Conservation (phyloP, 2,329 filamentous ascomycete genomes). For the Scopulariopsis brevicaulis region DNA sequence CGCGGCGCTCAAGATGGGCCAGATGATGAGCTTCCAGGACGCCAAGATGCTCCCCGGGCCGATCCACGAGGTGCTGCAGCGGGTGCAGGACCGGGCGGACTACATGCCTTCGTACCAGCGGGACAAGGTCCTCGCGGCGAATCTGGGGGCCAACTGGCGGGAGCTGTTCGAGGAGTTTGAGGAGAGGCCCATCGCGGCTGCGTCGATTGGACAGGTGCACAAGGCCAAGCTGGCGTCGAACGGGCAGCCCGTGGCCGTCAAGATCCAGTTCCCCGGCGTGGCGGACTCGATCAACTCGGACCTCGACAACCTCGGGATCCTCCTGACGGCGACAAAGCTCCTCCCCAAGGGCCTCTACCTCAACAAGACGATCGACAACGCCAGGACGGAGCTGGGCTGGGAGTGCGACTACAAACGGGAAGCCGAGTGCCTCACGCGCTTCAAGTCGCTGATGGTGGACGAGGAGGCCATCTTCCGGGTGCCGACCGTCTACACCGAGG, state of each 20-base stretch:
- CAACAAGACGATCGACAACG: conserved; percentile 95
- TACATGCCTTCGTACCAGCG: conserved; percentile 96
- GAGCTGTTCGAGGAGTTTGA: conserved; percentile 76
- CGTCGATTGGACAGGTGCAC: conserved; percentile 95
- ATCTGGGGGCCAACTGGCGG: conserved; percentile 77
- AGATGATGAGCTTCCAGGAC: conserved; percentile 98
- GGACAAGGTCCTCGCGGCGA: conserved; percentile 67
- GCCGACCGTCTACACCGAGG: conserved; percentile 65
- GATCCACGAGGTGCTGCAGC: conserved; percentile 81
- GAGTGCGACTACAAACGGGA: conserved; percentile 94
- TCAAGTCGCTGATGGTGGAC: conserved; percentile 63
- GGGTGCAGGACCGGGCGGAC: conserved; percentile 91
- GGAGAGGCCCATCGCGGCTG: conserved; percentile 85
- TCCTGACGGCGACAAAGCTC: conserved; percentile 81
- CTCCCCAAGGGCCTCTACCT: conserved; percentile 88
- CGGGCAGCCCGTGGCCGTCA: conserved; percentile 74
- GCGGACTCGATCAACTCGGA: conserved; percentile 95
- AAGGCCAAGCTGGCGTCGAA: conserved; percentile 67
- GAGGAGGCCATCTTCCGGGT: conserved; percentile 68
- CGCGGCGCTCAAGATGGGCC: conserved; percentile 90
- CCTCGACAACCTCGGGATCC: conserved; percentile 81
- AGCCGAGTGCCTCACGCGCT: conserved; percentile 67
- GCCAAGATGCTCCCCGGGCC: conserved; percentile 83
- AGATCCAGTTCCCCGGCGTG: conserved; percentile 95
- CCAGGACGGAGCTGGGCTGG: conserved; percentile 84